Evolutionary conservation across 2,329 filamentous ascomycete genomes (phyloP).

Genomic region (Alternaria metachromatica): DNA sequence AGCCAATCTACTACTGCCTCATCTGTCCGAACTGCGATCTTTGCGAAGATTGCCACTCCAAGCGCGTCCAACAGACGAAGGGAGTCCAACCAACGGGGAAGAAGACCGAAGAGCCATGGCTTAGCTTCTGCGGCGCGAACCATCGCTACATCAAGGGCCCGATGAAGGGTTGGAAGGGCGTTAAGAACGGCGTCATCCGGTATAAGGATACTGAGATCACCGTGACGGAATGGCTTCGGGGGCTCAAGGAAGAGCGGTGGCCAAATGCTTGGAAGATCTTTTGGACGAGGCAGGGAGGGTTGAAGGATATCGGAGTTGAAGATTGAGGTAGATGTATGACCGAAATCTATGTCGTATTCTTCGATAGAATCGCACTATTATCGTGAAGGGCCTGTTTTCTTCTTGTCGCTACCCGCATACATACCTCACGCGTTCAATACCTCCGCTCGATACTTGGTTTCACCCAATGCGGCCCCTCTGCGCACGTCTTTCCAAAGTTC

Average conservation of each 20-base stretch:
- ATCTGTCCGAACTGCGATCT: neutral
- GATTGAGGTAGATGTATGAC: neutral
- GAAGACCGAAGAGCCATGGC: neutral
- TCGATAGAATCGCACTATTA: neutral
- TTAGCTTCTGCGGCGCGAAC: neutral
- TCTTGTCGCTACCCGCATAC: no score
- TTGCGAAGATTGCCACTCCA: neutral
- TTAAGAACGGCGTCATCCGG: neutral
- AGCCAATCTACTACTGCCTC: slow-evolving; percentile 2
- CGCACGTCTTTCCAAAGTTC: neutral
- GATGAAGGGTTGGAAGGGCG: neutral
- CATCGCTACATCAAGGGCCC: neutral
- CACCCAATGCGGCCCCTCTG: neutral
- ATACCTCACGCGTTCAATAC: neutral
- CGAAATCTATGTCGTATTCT: neutral
- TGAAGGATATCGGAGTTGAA: slow-evolving; percentile 14
- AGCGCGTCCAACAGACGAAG: neutral
- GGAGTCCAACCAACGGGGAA: neutral
- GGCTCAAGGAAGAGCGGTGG: slow-evolving; percentile 27
- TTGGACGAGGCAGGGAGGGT: slow-evolving; percentile 20
- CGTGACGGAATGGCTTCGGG: slow-evolving; percentile 23
- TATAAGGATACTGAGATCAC: slow-evolving; percentile 3
- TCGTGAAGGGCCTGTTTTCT: no score
- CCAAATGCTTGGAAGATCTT: slow-evolving; percentile 25
- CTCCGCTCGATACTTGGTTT: neutral